Evolutionary conservation across 768 basidiomycete species (phyloP).

Genomic region (Psilocybe cyanescens): DNA sequence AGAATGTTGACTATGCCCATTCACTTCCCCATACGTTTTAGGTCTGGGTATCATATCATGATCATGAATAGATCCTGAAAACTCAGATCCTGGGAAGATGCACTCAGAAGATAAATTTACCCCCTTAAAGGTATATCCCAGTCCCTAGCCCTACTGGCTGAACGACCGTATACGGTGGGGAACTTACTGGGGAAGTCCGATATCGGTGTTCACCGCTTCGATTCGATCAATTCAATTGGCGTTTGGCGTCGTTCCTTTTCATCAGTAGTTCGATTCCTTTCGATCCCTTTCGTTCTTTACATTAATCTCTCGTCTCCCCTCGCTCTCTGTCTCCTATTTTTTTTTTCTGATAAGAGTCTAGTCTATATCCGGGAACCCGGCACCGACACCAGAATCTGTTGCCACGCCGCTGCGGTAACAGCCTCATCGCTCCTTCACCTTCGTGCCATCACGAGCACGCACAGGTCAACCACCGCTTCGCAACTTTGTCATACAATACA

Average conservation of each 20-base stretch:
- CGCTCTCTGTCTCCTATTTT: background rate
- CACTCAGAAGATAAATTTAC: slow-evolving; percentile 2
- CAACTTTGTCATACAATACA: no score
- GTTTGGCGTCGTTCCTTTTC: slow-evolving; percentile 9
- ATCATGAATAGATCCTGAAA: slow-evolving; percentile 1
- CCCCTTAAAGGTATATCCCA: slow-evolving; percentile 19
- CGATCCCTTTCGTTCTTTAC: background rate
- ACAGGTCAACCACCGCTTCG: no score
- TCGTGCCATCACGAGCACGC: no score
- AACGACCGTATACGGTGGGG: background rate
- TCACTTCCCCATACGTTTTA: slow-evolving; percentile 23
- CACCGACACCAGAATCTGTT: slow-evolving; percentile 9
- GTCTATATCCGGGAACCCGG: slow-evolving; percentile 8
- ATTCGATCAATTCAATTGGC: slow-evolving; percentile 14
- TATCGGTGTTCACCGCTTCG: slow-evolving; percentile 18
- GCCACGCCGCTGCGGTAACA: background rate
- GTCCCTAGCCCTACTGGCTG: background rate
- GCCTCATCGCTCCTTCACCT: background rate
- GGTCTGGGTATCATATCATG: slow-evolving; percentile 9
- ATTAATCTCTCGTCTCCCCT: background rate
- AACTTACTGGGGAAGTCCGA: slow-evolving; percentile 20
- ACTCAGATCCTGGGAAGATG: slow-evolving; percentile 4
- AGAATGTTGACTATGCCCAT: slow-evolving; percentile 10
- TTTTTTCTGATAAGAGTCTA: slow-evolving; percentile 6
- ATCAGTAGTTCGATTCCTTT: slow-evolving; percentile 8